Percentiles rank a stretch among this genome's conserved stretches.
Conservation (phyloP, 2,329 filamentous ascomycete genomes). For the Colletotrichum gigasporum region DNA sequence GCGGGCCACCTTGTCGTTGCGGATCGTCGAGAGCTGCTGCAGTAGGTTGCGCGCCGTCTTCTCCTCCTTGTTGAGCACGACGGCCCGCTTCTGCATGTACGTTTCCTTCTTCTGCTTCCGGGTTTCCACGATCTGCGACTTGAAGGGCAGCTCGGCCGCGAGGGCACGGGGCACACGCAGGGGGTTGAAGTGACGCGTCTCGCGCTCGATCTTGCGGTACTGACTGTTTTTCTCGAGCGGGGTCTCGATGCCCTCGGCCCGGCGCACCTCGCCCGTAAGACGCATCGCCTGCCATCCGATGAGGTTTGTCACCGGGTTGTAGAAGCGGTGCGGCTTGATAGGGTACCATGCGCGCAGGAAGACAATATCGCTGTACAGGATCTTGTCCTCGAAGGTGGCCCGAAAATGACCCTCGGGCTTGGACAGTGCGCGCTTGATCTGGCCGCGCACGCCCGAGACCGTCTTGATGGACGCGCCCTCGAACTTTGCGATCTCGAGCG, state of each 20-base stretch:
- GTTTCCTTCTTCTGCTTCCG: constrained; percentile 82
- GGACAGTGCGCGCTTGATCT: constrained; percentile 94
- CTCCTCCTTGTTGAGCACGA: constrained; percentile 88
- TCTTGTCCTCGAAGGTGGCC: constrained; percentile 98
- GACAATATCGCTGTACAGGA: constrained; percentile 94
- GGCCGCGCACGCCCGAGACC: constrained; percentile 92
- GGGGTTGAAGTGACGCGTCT: constrained; percentile 80
- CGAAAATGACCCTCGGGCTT: constrained; percentile 97
- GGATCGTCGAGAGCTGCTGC: constrained; percentile 90
- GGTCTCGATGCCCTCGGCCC: constrained; percentile 77
- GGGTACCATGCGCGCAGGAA: constrained; percentile 98
- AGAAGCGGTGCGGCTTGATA: constrained; percentile 93
- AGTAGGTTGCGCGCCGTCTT: constrained; percentile 87
- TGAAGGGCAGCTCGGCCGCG: constrained; percentile 88
- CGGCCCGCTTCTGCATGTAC: constrained; percentile 94
- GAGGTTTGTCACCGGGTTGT: constrained; percentile 94
- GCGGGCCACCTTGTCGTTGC: constrained; percentile 91
- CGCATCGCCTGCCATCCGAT: constrained; percentile 95
- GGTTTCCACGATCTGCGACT: constrained; percentile 86
- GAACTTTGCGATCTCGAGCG: constrained; percentile 97
- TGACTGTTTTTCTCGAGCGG: constrained; percentile 85
- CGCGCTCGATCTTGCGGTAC: constrained; percentile 77
- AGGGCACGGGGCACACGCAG: constrained; percentile 81
- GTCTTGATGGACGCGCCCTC: constrained; percentile 96
- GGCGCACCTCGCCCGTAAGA: constrained; percentile 89